Evolutionary conservation across 2,329 filamentous ascomycete genomes (phyloP).

Genomic region (Fusarium sp.): DNA sequence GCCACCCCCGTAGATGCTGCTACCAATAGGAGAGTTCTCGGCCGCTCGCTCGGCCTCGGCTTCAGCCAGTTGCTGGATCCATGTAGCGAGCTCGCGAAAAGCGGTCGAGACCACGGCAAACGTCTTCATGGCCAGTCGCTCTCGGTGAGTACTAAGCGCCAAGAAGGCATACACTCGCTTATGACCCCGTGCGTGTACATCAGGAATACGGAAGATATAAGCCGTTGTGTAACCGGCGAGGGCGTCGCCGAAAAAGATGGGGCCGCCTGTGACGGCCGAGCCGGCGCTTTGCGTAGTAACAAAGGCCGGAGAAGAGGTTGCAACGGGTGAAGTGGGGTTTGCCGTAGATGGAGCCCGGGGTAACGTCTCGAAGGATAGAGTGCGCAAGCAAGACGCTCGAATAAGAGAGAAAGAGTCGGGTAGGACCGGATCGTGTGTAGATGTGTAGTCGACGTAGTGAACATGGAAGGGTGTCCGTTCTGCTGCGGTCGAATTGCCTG

Average conservation of each 20-base stretch:
- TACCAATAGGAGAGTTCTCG: slow-evolving; percentile 55
- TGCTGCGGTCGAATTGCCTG: slow-evolving; percentile 62
- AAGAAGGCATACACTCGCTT: slow-evolving; percentile 76
- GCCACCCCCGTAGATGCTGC: slow-evolving; percentile 52
- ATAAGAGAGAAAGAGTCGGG: slow-evolving; percentile 74
- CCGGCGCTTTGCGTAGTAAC: slow-evolving; percentile 65
- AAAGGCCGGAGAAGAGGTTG: slow-evolving; percentile 58
- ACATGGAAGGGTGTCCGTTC: slow-evolving; percentile 62
- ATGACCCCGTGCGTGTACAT: slow-evolving; percentile 73
- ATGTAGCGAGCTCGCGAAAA: slow-evolving; percentile 71
- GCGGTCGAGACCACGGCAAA: slow-evolving; percentile 70
- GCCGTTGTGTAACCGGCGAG: slow-evolving; percentile 74
- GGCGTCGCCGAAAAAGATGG: slow-evolving; percentile 75
- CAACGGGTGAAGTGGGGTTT: slow-evolving; percentile 51
- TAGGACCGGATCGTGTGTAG: slow-evolving; percentile 71
- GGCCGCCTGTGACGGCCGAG: slow-evolving; percentile 68
- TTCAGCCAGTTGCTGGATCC: slow-evolving; percentile 74
- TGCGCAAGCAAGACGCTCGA: slow-evolving; percentile 72
- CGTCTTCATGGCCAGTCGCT: slow-evolving; percentile 72
- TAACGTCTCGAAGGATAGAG: slow-evolving; percentile 73
- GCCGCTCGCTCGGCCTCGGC: slow-evolving; percentile 68
- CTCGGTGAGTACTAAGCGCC: slow-evolving; percentile 72
- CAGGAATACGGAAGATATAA: slow-evolving; percentile 76
- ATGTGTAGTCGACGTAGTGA: slow-evolving; percentile 75
- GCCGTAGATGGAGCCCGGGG: slow-evolving; percentile 63